Evolutionary conservation across 2,329 filamentous ascomycete species (phyloP).

Genomic region (Talaromyces sp.): DNA sequence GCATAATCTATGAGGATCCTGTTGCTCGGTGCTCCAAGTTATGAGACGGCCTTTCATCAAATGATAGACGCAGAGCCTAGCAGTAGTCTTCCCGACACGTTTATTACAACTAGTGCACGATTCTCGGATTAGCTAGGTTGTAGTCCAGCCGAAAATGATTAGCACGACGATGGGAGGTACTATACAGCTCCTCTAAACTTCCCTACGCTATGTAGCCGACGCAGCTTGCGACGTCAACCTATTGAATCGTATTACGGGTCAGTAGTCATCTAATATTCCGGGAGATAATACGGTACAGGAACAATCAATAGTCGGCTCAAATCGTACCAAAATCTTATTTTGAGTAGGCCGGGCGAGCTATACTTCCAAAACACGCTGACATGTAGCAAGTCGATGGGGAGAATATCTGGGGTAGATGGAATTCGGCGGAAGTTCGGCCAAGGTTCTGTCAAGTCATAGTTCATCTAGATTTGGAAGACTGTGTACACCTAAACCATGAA

Average conservation of each 20-base stretch:
- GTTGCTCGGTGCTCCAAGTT: background rate
- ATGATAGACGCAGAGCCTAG: background rate
- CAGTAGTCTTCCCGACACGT: background rate
- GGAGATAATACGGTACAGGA: background rate
- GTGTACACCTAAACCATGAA: background rate
- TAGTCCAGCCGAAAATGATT: background rate
- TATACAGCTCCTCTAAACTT: background rate
- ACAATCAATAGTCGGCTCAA: background rate
- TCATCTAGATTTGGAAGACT: background rate
- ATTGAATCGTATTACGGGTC: background rate
- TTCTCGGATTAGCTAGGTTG: background rate
- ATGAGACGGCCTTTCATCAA: background rate
- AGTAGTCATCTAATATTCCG: background rate
- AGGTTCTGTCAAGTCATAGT: background rate
- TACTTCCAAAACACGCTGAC: background rate
- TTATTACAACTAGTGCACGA: background rate
- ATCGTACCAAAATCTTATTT: background rate
- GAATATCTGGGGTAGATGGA: background rate
- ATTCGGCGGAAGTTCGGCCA: background rate
- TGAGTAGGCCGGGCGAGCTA: background rate
- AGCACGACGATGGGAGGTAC: background rate
- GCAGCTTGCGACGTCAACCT: background rate
- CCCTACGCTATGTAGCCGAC: background rate
- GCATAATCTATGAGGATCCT: background rate
- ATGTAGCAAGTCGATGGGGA: background rate